Evolutionary conservation across 768 basidiomycete species (phyloP), one percentile per base, ranked within the genome.

Genomic region (Collybia sordida): DNA sequence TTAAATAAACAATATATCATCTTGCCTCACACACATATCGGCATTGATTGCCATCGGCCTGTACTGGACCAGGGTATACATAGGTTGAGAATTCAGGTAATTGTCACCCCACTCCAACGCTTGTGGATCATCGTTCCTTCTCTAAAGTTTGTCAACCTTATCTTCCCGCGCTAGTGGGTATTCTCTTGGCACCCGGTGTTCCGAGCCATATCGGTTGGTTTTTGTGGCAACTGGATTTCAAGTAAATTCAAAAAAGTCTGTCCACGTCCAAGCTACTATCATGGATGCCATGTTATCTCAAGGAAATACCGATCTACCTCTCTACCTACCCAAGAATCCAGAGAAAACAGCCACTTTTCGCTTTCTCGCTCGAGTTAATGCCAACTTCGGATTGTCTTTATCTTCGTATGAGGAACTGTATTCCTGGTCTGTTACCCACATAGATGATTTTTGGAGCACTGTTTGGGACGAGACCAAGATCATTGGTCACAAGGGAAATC

Each of bases 391-490:
- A 15, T 65, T 82, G 8, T 52, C 66, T 12, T 68, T 90, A 12
- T 45, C 57, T 24, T 71, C 79, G 9, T 90, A 90, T 63, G 60
- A 74, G 47, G 85, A 90, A 47, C 72, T 91, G 5, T 88, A 82
- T 59, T 61, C 53, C 34, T 88, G 88, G 88, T 89, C 87, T 1
- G 78, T 73, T 4, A 55, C 67, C 21, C 63, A 85, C 60, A 72
- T 85, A 50, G 78, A 80, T 52, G 64, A 68, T 31, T 92, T 92
- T 68, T 92, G 89, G 90, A 69, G 70, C 27, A 60, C 74, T 14
- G 82, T 86, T n/a, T 92, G 88, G 89, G 87, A 90, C 59, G 72
- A 73, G 45, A 80, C 83, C 3, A 63, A 62, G 44, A 72, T 90
- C 52, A 70, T 86, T 47, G 86, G 88, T 17, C 51, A 75, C 51